phyloP scores from a whole-genome alignment of 768 basidiomycete species.

The Tulasnella sp. region DNA sequence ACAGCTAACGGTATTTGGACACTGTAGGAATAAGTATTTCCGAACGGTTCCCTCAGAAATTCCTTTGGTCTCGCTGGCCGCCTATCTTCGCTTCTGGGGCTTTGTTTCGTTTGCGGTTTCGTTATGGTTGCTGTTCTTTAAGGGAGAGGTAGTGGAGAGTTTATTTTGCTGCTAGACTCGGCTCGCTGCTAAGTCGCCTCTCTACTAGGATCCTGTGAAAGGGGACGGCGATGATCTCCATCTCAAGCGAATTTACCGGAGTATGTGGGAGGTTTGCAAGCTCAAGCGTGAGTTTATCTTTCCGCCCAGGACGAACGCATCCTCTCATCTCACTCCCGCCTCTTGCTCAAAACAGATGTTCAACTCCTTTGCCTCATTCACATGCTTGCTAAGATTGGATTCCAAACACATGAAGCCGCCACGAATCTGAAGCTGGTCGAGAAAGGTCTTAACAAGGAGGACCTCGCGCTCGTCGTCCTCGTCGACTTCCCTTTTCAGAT shows the following conservation, averaged over 20 bases:
- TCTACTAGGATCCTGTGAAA: constrained; percentile 56
- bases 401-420: constrained; percentile 85
- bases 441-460: constrained; percentile 91
- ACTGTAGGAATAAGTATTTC: constrained; percentile 33
- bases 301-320: neutral
- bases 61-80: constrained; percentile 43
- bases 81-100: constrained; percentile 82
- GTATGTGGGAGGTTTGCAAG: constrained; percentile 89
- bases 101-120: constrained; percentile 75
- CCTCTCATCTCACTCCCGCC: neutral
- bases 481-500: constrained; percentile 99
- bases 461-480: constrained; percentile 87
- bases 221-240: constrained; percentile 77
- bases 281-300: constrained; percentile 55
- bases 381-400: constrained; percentile 86
- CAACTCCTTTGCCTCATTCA: constrained; percentile 80
- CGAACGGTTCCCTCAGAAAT: constrained; percentile 28
- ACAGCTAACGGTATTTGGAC: neutral
- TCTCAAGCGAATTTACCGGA: constrained; percentile 79
- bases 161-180: neutral
- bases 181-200: neutral
- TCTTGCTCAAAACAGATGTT: constrained; percentile 47
- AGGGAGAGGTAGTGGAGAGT: constrained; percentile 62
- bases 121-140: constrained; percentile 72
- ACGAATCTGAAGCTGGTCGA: constrained; percentile 91